Evolutionary conservation across 75 land plant genomes (phyloP), one percentile per base, ranked within the genome.

Genomic region (Cryptomeria japonica): DNA sequence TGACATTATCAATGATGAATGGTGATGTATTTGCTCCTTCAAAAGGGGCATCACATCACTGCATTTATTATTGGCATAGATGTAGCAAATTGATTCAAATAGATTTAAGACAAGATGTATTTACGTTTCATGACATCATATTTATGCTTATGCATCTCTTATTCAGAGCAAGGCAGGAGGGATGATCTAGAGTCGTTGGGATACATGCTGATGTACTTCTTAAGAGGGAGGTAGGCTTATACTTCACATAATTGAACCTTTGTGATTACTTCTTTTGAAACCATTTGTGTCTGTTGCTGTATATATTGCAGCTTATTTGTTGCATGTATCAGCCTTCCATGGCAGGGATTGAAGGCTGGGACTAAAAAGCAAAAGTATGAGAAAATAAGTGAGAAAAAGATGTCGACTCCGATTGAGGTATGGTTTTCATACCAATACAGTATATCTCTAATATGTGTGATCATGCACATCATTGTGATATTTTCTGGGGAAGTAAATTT

Each of bases 341-440:
- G 93, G 93, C 93, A 92, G 89, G 93, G 93, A 46, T 75, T 92
- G 83, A 92, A 92, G 58, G 93, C 93, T 84, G 93, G 93, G 36
- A 92, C 93, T 56, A 92, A 92, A 86, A 92, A 92, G 88, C 93
- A 92, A 90, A 92, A 92, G 46, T 92, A 92, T 84, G 93, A 92
- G 70, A 92, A 89, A 88, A 92, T 92, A 83, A 92, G 93, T 87
- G 93, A 92, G 86, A 92, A 88, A 86, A 92, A 92, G 83, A 90
- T 92, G 93, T 91, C 92, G 4, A 92, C 93, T 49, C 44, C 93
- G 8, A 92, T 92, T 87, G 93, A 92, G 93, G 93, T 92, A 78
- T 36, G 70, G n/a, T 56, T 68, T 49, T 49, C 31, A 31, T 51
- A 34, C 41, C 25, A 79, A 61, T 36, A 42, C 42, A 47, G 32